Conservation (phyloP, 2,329 filamentous ascomycete species). For the Paecilomyces sp. region DNA sequence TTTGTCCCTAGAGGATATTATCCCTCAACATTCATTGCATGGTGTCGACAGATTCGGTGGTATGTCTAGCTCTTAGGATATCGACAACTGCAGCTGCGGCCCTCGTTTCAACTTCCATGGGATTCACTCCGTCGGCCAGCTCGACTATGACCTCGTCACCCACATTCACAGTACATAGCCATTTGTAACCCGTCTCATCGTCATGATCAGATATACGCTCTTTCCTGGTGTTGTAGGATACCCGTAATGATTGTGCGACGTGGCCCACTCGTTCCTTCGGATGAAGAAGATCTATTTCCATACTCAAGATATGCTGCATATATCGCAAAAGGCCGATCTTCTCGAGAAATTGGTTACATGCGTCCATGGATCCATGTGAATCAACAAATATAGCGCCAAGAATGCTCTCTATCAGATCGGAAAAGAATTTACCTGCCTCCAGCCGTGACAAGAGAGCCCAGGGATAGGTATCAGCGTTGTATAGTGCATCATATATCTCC, state of each 20-base stretch:
- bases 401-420: conserved; percentile 73
- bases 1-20: background rate
- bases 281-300: conserved; percentile 50
- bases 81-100: conserved; percentile 5
- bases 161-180: conserved; percentile 4
- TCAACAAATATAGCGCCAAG: conserved; percentile 83
- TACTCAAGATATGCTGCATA: conserved; percentile 53
- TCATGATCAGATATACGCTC: background rate
- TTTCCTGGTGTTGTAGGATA: conserved; percentile 1
- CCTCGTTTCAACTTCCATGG: conserved; percentile 7
- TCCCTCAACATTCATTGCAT: background rate
- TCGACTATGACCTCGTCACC: conserved; percentile 5
- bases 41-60: background rate
- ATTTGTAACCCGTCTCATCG: background rate
- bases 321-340: conserved; percentile 59
- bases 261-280: conserved; percentile 50
- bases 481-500: conserved; percentile 46
- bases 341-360: conserved; percentile 55
- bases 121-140: conserved; percentile 6
- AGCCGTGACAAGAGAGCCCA: conserved; percentile 66
- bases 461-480: conserved; percentile 54
- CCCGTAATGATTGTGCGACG: conserved; percentile 2
- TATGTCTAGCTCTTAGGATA: conserved; percentile 1
- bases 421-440: conserved; percentile 67
- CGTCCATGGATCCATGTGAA: conserved; percentile 52